A percentile compares a stretch with the other conserved stretches of the same genome.
Conservation (phyloP, 116 monocot genomes). For the Iris pallida region DNA sequence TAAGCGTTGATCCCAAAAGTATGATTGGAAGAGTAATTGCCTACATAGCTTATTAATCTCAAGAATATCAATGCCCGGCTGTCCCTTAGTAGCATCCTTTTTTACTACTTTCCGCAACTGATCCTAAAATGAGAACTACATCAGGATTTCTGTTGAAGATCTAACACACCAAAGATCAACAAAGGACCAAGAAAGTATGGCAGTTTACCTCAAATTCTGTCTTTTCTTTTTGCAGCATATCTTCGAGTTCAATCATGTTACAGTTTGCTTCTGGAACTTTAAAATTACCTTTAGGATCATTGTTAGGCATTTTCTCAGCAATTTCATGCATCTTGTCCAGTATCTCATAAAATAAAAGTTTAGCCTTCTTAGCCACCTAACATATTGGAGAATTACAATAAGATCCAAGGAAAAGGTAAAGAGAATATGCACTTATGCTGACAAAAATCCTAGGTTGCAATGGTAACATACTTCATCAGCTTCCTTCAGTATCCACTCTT, state of each 20-base stretch:
- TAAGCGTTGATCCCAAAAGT: constrained; percentile 80
- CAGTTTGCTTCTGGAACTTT: constrained; percentile 27
- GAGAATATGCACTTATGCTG: constrained; percentile 1
- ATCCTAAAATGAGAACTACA: constrained; percentile 47
- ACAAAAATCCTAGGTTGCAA: not conserved
- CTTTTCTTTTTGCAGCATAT: constrained; percentile 59
- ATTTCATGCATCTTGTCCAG: constrained; percentile 33
- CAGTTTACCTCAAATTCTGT: constrained; percentile 65
- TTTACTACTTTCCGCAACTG: constrained; percentile 42
- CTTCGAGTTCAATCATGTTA: constrained; percentile 51
- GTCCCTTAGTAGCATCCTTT: constrained; percentile 41
- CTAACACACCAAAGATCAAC: not conserved
- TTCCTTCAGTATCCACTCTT: constrained; percentile 77
- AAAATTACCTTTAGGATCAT: constrained; percentile 10
- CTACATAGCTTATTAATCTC: constrained; percentile 71
- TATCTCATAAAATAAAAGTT: constrained; percentile 53
- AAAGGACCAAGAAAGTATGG: not conserved
- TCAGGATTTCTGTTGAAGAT: not conserved
- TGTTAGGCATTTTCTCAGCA: not conserved
- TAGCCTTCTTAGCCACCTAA: constrained; percentile 46
- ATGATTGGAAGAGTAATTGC: constrained; percentile 62
- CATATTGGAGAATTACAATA: constrained; percentile 4
- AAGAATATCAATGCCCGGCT: constrained; percentile 68
- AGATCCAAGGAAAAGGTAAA: not conserved
- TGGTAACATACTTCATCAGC: constrained; percentile 55